Base-by-base conservation (phyloP, 108 stramenopile genomes). In the Stephanodiscus minutulus region DNA sequence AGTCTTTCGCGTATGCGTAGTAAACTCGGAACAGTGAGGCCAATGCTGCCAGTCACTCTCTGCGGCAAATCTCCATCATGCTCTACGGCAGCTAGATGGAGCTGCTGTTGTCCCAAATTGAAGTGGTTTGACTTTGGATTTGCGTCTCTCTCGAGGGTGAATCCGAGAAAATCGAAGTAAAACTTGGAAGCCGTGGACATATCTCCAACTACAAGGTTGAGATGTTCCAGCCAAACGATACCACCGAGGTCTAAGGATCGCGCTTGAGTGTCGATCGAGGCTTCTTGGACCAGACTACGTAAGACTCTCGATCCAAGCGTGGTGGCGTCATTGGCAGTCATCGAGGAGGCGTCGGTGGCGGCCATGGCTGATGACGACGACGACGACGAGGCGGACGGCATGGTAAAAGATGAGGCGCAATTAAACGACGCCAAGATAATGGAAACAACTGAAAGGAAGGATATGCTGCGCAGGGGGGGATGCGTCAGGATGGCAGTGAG, bases 61-160 rank as follows among this genome's bases (percentile, higher is more conserved):
- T 84, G 83, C 13, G 76, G 57, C 36, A 49, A 62, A 49, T 80
- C 82, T 20, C 61, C 60, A 12, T 43, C 69, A 29, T 74, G 74
- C 20, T 65, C 65, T 11, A 33, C 64, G 12, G 70, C 76, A 37
- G 87, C 87, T 46, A 88, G 76, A 72, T 88, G 88, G 21, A 88
- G 80, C 73, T 88, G 88, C 69, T 88, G 88, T 59, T 82, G 84
- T 25, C 88, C 88, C 50, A 88, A 74, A 62, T 88, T 88, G 12
- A 86, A 79, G 61, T 86, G 85, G 37, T 86, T 85, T 0, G 64
- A 72, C 37, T 82, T 83, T 21, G 58, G 25, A 28, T 66, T 49
- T 18, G 59, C 20, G 7, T 60, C 58, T 33, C 33, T 46, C 46
- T 88, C 88, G 7, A 58, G 56, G 9, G 75, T 77, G 10, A 75